Base-by-base conservation (phyloP, 306 rosid species). In the Vicia sativa region DNA sequence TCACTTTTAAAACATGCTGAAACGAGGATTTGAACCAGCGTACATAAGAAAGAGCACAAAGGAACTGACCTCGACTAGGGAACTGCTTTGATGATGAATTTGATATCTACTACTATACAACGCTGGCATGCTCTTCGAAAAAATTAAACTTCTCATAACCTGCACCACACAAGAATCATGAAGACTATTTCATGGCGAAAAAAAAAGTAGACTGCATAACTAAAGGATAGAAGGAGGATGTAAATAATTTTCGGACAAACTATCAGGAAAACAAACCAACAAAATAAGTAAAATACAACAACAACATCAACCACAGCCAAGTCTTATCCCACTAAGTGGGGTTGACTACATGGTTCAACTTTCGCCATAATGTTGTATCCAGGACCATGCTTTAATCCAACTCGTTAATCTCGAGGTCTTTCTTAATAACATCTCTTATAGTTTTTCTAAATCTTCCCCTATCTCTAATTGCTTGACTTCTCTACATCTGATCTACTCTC, bases 1-100 rank as follows among this genome's bases (percentile, higher is more conserved):
- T 4, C 25, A 52, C 34, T 21, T 10, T 11, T 52, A 4, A 52
- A 21, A 52, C 7, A 21, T 12, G 25, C 5, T 21, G 16, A 14
- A 45, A 68, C 25, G 28, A 23, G 29, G 35, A 62, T 56, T 56
- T 56, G 23, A 6, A 61, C 13, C 60, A 44, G 31, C 26, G 42
- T n/a, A 57, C 25, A 31, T n/a, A 73, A 52, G 58, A 52, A 43
- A 16, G 26, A 31, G 56, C 39, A 50, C 7, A 54, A 59, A 63
- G 60, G 61, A 60, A 63, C 50, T 77, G 52, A 83, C 98, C 96
- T 92, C 96, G 34, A 84, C 77, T 57, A 87, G 6, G 79, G 92
- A 73, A 87, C 87, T 86, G 77, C 86, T 92, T 62, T 87, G 95
- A 38, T 89, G 87, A 80, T 92, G 98, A 77, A 89, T 80, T 37